Evolutionary conservation across 371 early-diverging fungal species (phyloP), one percentile per base, ranked within the genome.

Genomic region (Rhizopus delemar): DNA sequence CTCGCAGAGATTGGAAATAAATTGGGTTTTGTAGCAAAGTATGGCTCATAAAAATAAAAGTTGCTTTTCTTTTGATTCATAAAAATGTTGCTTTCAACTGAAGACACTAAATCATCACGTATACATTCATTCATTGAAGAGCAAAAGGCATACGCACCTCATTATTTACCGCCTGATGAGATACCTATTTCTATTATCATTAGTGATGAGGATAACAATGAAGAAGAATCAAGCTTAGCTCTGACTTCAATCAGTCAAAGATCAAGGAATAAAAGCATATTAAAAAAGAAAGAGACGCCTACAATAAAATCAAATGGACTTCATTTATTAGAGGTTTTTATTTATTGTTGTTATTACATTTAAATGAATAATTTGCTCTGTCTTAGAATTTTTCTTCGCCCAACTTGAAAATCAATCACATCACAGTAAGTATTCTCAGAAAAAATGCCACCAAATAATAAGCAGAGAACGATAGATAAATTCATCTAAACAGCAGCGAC

Each of bases 11-110:
- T 75, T 51, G 69, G 72, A 15, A 67, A 70, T 50, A 76, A 74
- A 59, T 63, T 79, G 38, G 75, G 75, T 0, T 63, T 62, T 63
- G 62, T 74, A 29, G 71, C 69, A n/a, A 79, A 79, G 46, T 79
- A 76, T 56, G 76, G 76, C 16, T 73, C 76, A 6, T 74, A 66
- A 67, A 51, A 41, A 4, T 22, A 22, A 38, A 41, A 45, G 31
- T 50, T 41, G 46, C 29, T 34, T 56, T 57, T 53, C 15, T 53
- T 49, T 57, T 46, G 31, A 39, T 49, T 46, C 6, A 51, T 49
- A 16, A 32, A 16, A 48, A 66, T 61, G 61, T 50, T 61, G 59
- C 38, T 66, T 36, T 54, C 62, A 7, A 41, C 11, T 22, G 49
- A 59, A 15, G 13, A 51, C 28, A 4, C 13, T 3, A 53, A 56